These are phyloP conservation scores for Tulasnella calospora DNA, from an alignment of 768 basidiomycete species.

Conservation along the genomic window DNA sequence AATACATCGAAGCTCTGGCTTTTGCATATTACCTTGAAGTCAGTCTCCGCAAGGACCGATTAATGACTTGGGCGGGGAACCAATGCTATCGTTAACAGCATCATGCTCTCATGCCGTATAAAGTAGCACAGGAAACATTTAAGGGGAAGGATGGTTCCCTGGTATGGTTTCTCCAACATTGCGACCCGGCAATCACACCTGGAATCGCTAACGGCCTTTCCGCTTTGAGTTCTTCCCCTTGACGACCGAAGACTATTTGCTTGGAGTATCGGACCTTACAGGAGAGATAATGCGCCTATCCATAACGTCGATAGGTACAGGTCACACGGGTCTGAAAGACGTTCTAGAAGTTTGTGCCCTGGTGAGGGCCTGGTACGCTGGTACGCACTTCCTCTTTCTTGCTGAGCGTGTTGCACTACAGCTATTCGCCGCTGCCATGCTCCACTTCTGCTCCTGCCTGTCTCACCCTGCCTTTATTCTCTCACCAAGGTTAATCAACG, in stretches of 20 bases:
- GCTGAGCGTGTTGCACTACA: slow-evolving; percentile 19
- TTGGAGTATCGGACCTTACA: slow-evolving; percentile 89
- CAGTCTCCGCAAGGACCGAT: background rate
- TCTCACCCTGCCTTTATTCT: slow-evolving; percentile 20
- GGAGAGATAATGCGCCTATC: slow-evolving; percentile 97
- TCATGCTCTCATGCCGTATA: slow-evolving; percentile 57
- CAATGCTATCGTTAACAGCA: slow-evolving; percentile 14
- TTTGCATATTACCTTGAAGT: slow-evolving; percentile 77
- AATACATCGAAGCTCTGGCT: slow-evolving; percentile 91
- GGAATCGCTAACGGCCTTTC: slow-evolving; percentile 5
- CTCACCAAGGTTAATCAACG: slow-evolving; percentile 2
- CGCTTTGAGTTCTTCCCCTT: slow-evolving; percentile 64
- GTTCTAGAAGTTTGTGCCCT: slow-evolving; percentile 63
- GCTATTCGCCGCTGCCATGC: background rate
- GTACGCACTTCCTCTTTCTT: slow-evolving; percentile 36
- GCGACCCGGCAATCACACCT: background rate
- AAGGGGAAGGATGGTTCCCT: slow-evolving; percentile 56
- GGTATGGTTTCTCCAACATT: slow-evolving; percentile 47
- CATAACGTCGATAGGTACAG: slow-evolving; percentile 70
- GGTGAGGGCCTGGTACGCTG: slow-evolving; percentile 69
- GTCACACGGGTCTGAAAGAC: slow-evolving; percentile 44
- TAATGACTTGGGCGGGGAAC: background rate
- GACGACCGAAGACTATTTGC: slow-evolving; percentile 76
- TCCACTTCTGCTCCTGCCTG: background rate
- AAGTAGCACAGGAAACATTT: slow-evolving; percentile 61